These are phyloP conservation scores for Euphorbia peplus DNA, from an alignment of 345 rosid genomes.

Conservation along the genomic window DNA sequence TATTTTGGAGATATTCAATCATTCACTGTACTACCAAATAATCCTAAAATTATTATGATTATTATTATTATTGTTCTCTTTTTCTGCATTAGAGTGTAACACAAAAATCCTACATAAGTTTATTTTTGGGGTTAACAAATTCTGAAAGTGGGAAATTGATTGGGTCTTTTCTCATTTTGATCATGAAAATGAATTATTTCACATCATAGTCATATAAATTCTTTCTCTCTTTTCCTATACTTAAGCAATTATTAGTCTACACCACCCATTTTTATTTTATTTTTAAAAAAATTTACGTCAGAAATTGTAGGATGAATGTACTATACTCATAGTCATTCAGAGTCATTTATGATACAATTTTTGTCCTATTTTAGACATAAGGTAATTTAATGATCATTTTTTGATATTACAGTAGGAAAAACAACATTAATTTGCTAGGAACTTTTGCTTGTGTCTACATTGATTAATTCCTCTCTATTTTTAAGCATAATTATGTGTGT, in stretches of 20 bases:
- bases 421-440: too few species aligned
- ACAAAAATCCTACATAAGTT: conserved; percentile 12
- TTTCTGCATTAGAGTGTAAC: conserved; percentile 8
- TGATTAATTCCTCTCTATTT: too few species aligned
- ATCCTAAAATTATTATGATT: too few species aligned
- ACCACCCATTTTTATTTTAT: not conserved
- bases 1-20: conserved; percentile 28
- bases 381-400: not conserved
- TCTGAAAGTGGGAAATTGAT: conserved; percentile 23
- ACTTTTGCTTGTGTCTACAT: too few species aligned
- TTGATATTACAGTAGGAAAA: too few species aligned
- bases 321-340: too few species aligned
- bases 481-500: too few species aligned
- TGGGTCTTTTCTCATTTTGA: not conserved
- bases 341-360: conserved; percentile 4
- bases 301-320: too few species aligned
- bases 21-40: conserved; percentile 23
- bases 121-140: conserved; percentile 16
- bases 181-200: conserved; percentile 15
- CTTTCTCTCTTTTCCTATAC: not conserved
- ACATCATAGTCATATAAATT: not conserved
- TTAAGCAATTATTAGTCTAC: not conserved
- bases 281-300: too few species aligned
- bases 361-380: not conserved
- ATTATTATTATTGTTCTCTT: not conserved